These are phyloP conservation scores for Isoetes taiwanensis DNA, from an alignment of 75 land plant genomes.

Conservation along the genomic window DNA sequence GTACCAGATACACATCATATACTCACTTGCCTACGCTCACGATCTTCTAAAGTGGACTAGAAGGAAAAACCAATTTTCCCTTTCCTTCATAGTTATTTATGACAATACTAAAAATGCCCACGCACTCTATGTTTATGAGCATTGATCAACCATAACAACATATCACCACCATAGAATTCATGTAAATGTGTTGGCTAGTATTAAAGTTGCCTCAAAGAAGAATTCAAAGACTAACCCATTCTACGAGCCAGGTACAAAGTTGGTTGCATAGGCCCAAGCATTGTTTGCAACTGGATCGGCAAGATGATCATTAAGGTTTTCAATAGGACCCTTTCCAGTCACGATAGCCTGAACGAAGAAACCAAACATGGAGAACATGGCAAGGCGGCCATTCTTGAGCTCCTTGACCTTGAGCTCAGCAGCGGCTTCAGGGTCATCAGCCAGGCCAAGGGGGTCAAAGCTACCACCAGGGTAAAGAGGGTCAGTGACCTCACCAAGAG, in stretches of 20 bases:
- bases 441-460: conserved; percentile 15
- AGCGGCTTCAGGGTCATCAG: conserved; percentile 50
- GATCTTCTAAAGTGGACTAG: too few species aligned
- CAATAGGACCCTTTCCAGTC: conserved; percentile 10
- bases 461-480: conserved; percentile 35
- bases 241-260: conserved; percentile 38
- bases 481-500: conserved; percentile 20
- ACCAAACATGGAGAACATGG: conserved; percentile 29
- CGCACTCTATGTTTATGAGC: too few species aligned
- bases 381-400: conserved; percentile 41
- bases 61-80: too few species aligned
- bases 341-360: conserved; percentile 7
- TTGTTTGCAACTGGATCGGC: conserved; percentile 35
- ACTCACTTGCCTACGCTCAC: too few species aligned
- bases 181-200: too few species aligned
- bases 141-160: too few species aligned
- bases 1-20: too few species aligned
- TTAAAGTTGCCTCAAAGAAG: too few species aligned
- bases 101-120: too few species aligned
- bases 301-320: conserved; percentile 35
- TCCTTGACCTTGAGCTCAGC: conserved; percentile 63
- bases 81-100: too few species aligned
- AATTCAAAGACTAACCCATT: too few species aligned
- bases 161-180: too few species aligned
- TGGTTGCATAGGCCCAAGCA: conserved; percentile 70